Percentiles rank a stretch among this genome's conserved stretches.
Evolutionary conservation across 2,329 filamentous ascomycete species (phyloP).

Genomic region (Phialophora tarda): DNA sequence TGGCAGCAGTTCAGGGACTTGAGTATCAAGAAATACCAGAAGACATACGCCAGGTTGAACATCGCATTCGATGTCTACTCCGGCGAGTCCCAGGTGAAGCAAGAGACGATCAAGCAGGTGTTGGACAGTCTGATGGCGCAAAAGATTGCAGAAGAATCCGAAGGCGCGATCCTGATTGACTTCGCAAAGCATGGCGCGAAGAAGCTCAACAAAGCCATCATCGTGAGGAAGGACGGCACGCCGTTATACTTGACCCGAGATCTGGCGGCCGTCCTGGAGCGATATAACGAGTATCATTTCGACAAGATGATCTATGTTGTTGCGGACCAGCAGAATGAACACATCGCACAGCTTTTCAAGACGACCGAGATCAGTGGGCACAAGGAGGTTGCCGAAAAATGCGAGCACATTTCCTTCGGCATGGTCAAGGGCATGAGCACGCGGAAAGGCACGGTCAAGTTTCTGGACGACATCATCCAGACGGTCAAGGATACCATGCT

Average conservation of each 20-base stretch:
- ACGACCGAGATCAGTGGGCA: slow-evolving; percentile 66
- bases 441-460: slow-evolving; percentile 74
- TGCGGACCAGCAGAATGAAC: slow-evolving; percentile 68
- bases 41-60: slow-evolving; percentile 68
- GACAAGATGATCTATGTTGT: slow-evolving; percentile 74
- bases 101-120: slow-evolving; percentile 66
- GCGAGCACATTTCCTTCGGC: slow-evolving; percentile 69
- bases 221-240: slow-evolving; percentile 71
- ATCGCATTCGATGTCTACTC: slow-evolving; percentile 70
- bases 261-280: slow-evolving; percentile 69
- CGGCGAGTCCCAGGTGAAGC: slow-evolving; percentile 70
- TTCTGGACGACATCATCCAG: slow-evolving; percentile 72
- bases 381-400: slow-evolving; percentile 64
- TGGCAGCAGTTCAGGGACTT: slow-evolving; percentile 69
- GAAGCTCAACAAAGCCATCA: slow-evolving; percentile 70
- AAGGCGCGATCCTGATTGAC: slow-evolving; percentile 72
- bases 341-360: slow-evolving; percentile 69
- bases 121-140: slow-evolving; percentile 64
- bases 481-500: slow-evolving; percentile 96
- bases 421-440: slow-evolving; percentile 71
- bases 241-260: slow-evolving; percentile 73
- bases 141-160: slow-evolving; percentile 66
- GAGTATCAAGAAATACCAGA: slow-evolving; percentile 68
- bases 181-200: slow-evolving; percentile 71
- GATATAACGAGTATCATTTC: slow-evolving; percentile 65